Evolutionary conservation across 2,329 filamentous ascomycete genomes (phyloP).

Genomic region (Xylariales sp.): DNA sequence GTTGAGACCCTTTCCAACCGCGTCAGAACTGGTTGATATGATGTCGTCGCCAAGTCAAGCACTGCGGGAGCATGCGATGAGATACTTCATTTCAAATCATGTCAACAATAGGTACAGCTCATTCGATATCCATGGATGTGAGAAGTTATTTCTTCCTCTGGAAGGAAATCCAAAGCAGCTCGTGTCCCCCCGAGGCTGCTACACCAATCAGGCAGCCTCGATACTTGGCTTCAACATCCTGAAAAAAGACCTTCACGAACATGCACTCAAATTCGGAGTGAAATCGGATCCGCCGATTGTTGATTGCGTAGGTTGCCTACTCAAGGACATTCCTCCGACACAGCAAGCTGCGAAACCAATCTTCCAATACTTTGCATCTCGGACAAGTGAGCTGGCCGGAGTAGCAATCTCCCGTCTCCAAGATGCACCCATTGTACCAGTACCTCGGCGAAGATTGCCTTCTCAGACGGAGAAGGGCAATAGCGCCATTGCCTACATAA

Average conservation of each 20-base stretch:
- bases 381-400: constrained; percentile 67
- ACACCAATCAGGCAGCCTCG: constrained; percentile 70
- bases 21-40: constrained; percentile 70
- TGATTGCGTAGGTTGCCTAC: constrained; percentile 69
- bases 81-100: constrained; percentile 79
- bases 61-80: constrained; percentile 65
- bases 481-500: constrained; percentile 47
- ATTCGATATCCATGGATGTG: constrained; percentile 53
- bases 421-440: constrained; percentile 67
- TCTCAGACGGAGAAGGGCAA: constrained; percentile 33
- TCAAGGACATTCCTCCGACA: constrained; percentile 66
- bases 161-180: constrained; percentile 61
- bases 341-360: constrained; percentile 62
- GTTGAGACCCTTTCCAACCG: constrained; percentile 65
- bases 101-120: constrained; percentile 69
- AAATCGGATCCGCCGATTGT: constrained; percentile 73
- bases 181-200: constrained; percentile 72
- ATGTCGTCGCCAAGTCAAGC: constrained; percentile 59
- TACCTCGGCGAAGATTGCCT: constrained; percentile 32
- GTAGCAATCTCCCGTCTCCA: constrained; percentile 56
- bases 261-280: constrained; percentile 82
- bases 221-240: constrained; percentile 80
- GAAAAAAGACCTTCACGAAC: constrained; percentile 67
- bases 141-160: constrained; percentile 65
- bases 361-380: constrained; percentile 79